A percentile compares a stretch with the other conserved stretches of the same genome.
phyloP scores from a whole-genome alignment of 495 filamentous ascomycete species.

The Acidiella bohemica region DNA sequence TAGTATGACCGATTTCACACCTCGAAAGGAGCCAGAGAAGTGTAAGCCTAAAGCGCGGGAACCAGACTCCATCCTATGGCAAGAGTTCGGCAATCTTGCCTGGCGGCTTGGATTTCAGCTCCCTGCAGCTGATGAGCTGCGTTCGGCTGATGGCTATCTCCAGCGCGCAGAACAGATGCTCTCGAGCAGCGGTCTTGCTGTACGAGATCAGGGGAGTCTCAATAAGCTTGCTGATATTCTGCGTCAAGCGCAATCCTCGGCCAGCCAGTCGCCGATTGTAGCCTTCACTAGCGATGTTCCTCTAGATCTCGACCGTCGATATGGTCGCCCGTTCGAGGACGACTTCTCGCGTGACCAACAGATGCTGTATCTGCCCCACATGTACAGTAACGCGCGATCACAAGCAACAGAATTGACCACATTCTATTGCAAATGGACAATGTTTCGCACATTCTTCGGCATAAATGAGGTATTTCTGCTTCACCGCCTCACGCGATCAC shows the following conservation, averaged over 20 bases:
- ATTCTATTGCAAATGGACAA: background rate
- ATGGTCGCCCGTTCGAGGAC: background rate
- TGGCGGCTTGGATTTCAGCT: background rate
- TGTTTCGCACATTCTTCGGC: background rate
- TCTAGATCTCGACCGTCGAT: background rate
- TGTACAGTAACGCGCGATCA: background rate
- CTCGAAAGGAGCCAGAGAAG: conserved; percentile 6
- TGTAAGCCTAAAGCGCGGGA: conserved; percentile 2
- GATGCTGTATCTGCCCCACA: background rate
- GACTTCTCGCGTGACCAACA: background rate
- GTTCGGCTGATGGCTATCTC: background rate
- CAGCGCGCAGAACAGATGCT: background rate
- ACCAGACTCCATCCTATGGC: background rate
- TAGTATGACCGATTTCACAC: conserved; percentile 9
- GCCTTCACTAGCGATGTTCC: background rate
- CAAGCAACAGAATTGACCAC: background rate
- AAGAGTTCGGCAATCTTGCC: conserved; percentile 1
- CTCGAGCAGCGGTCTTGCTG: background rate
- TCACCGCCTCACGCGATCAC: too few species aligned
- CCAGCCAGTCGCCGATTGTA: background rate
- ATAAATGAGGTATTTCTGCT: background rate
- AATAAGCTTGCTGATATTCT: background rate
- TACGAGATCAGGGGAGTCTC: background rate
- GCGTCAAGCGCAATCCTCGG: background rate
- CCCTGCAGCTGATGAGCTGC: conserved; percentile 1